A percentile compares a stretch with the other conserved stretches of the same genome.
phyloP scores from a whole-genome alignment of 495 filamentous ascomycete genomes.

The Oleoguttula mirabilis region DNA sequence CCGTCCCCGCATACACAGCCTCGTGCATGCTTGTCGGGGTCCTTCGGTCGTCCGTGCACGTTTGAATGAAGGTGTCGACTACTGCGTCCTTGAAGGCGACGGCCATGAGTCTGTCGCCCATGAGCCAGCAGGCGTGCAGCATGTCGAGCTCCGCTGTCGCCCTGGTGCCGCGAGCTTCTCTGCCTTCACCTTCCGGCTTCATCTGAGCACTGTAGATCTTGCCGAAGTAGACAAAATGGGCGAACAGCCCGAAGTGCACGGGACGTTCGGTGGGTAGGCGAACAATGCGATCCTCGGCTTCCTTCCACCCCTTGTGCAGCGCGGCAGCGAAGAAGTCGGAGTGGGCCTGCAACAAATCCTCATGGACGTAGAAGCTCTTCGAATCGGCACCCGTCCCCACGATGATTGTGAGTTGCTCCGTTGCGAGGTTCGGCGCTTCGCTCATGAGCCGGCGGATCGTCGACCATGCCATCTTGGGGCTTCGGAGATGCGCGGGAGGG shows the following conservation, averaged over 20 bases:
- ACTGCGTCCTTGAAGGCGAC: conserved; percentile 8
- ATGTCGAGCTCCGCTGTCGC: background rate
- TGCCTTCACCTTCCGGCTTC: background rate
- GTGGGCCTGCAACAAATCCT: conserved; percentile 1
- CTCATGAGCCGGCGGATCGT: too few relatives aligned
- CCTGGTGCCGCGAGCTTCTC: background rate
- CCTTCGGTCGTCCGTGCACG: too few relatives aligned
- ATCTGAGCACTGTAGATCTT: background rate
- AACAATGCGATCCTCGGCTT: conserved; percentile 4
- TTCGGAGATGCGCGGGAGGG: too few relatives aligned
- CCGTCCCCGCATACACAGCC: background rate
- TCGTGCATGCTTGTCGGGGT: background rate
- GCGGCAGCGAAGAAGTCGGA: conserved; percentile 17
- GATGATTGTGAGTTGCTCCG: background rate
- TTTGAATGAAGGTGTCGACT: conserved; percentile 1
- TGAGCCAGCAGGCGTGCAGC: background rate
- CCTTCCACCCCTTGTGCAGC: conserved; percentile 7
- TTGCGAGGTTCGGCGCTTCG: too few relatives aligned
- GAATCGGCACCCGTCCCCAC: background rate
- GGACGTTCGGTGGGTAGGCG: conserved; percentile 1
- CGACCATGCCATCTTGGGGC: too few relatives aligned
- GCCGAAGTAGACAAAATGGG: conserved; percentile 11
- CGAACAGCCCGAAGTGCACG: conserved; percentile 7
- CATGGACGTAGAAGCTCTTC: conserved; percentile 10
- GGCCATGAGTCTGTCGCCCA: conserved; percentile 6